Conservation (phyloP, 495 filamentous ascomycete genomes). For the Trichoderma virens region DNA sequence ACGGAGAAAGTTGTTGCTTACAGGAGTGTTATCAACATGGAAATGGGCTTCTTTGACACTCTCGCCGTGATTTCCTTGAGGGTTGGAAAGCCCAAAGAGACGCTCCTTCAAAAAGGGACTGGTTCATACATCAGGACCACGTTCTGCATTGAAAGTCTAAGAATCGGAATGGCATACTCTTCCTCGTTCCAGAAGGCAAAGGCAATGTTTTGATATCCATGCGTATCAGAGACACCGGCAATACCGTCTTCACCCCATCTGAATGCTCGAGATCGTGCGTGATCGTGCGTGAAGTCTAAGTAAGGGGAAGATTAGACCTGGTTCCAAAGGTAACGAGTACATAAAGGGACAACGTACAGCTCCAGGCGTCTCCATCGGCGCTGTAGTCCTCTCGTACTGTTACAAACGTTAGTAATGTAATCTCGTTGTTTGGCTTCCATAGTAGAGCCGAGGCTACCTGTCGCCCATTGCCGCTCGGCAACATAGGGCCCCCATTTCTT, state of each 20-base stretch:
- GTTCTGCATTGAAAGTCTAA: background rate
- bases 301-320: background rate
- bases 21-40: conserved; percentile 88
- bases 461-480: conserved; percentile 81
- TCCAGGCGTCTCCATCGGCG: conserved; percentile 87
- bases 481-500: conserved; percentile 88
- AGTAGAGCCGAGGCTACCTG: conserved; percentile 44
- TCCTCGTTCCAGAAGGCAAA: conserved; percentile 98
- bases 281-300: conserved; percentile 85
- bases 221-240: conserved; percentile 87
- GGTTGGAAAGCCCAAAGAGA: conserved; percentile 89
- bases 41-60: conserved; percentile 95
- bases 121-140: conserved; percentile 13
- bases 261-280: conserved; percentile 78
- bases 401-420: conserved; percentile 15
- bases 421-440: conserved; percentile 17
- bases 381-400: conserved; percentile 89
- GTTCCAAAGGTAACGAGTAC: background rate
- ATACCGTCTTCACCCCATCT: conserved; percentile 98
- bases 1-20: conserved; percentile 19
- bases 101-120: conserved; percentile 91
- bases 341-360: conserved; percentile 51
- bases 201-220: conserved; percentile 82
- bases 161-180: conserved; percentile 51
- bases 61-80: conserved; percentile 93